These are phyloP conservation scores for Candida berthetii DNA, from an alignment of 805 yeast genomes.

Conservation along the genomic window DNA sequence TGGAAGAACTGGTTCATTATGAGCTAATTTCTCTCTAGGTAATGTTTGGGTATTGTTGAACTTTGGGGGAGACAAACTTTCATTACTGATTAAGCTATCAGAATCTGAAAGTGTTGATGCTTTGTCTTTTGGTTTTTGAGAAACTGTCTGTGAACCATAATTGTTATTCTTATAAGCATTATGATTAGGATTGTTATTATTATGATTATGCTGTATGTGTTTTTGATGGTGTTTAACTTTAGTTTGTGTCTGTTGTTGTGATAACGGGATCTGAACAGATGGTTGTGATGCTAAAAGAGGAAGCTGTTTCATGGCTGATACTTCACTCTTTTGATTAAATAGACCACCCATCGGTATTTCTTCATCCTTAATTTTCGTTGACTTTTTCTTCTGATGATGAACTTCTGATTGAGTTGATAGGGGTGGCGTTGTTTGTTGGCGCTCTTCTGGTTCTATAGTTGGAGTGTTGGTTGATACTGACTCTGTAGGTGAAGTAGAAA, in stretches of 20 bases:
- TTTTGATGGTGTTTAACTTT: background rate
- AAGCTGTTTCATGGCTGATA: no score
- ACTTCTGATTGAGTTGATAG: background rate
- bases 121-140: background rate
- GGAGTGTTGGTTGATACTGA: background rate
- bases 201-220: no score
- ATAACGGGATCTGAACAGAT: no score
- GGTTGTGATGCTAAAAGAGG: no score
- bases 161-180: background rate
- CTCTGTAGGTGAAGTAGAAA: background rate
- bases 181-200: background rate
- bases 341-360: no score
- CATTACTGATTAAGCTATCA: conserved; percentile 17
- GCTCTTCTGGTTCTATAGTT: background rate
- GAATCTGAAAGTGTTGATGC: conserved; percentile 15
- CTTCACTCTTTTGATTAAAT: no score
- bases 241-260: background rate
- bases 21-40: conserved; percentile 13
- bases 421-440: background rate
- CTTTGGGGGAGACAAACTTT: conserved; percentile 21
- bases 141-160: background rate
- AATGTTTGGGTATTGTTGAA: conserved; percentile 17
- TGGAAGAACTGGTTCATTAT: background rate
- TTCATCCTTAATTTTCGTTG: no score
- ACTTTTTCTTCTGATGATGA: no score